Base-by-base conservation (phyloP, 495 filamentous ascomycete genomes). In the Baudoinia panamericana region DNA sequence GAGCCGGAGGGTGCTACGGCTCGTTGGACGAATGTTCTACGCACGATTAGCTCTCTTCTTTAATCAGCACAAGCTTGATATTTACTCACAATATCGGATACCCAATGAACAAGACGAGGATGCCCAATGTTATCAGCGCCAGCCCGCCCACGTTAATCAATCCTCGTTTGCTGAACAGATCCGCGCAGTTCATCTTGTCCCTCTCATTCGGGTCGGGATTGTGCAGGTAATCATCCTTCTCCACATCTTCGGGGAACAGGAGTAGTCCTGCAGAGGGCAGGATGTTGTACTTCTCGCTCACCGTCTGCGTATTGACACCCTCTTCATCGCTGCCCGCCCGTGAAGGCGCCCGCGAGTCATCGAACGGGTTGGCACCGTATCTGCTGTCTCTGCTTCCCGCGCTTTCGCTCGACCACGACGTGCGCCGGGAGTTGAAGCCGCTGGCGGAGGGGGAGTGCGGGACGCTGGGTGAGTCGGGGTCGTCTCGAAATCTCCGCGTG, bases 231-330 rank as follows among this genome's bases (percentile, higher is more conserved):
- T 85, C 81, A 56, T 84, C 81, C 50, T 82, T 80, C 57, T 86
- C 80, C 19, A 81, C 76, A 54, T 85, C 80, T 49, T 82, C 72
- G 1, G 78, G 80, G 52, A 78, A 84, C 16, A 84, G 56, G 20
- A 86, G 53, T 43, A 85, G 56, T 0, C 76, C 79, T 23, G 76
- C 73, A 5, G 76, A 79, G 2, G 80, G 80, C 58, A 75, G 68
- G 36, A 84, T 84, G 50, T 80, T 82, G 52, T 78, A 84, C 52
- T 84, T 84, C 46, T 82, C 77, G 10, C 76, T 75, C 1, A 84
- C 81, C 4, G 80, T 83, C 57, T 84, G 79, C 3, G 78, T 84
- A 50, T 81, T 83, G 21, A 84, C 58, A 48, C 73, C 63, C 21
- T 78, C 68, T 16, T 79, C 76, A 28, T 81, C 75, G 47, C 76